phyloP scores from a whole-genome alignment of 306 rosid species.

The Cicer cuneatum region DNA sequence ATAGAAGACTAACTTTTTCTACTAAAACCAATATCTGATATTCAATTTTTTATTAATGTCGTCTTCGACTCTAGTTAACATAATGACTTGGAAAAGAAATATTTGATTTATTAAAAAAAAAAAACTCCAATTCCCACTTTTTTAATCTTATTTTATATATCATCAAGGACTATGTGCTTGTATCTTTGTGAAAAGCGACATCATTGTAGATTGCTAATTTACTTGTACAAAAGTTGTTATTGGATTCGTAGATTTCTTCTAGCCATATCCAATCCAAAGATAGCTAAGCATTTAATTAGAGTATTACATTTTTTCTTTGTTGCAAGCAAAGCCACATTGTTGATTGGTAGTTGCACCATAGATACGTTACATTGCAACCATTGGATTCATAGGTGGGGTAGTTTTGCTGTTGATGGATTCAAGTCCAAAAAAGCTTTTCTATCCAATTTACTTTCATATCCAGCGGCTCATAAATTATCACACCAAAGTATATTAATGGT shows the following conservation, averaged over 20 bases:
- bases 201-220: constrained; percentile 38
- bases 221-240: constrained; percentile 38
- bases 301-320: constrained; percentile 43
- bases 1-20: too few species aligned
- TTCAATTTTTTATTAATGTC: too few species aligned
- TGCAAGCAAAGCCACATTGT: constrained; percentile 43
- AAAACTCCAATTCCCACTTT: too few species aligned
- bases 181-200: constrained; percentile 35
- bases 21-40: too few species aligned
- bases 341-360: constrained; percentile 43
- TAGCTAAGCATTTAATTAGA: constrained; percentile 33
- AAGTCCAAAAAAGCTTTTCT: constrained; percentile 5
- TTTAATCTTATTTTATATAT: background rate
- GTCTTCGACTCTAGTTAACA: too few species aligned
- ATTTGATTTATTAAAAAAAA: too few species aligned
- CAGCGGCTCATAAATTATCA: constrained; percentile 44
- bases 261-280: constrained; percentile 23
- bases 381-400: constrained; percentile 40
- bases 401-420: constrained; percentile 37
- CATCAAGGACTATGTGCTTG: background rate
- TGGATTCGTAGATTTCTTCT: constrained; percentile 18
- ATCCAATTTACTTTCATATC: constrained; percentile 36
- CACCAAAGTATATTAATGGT: constrained; percentile 38
- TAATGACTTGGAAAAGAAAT: too few species aligned
- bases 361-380: constrained; percentile 40